Conservation (phyloP, 768 basidiomycete species). For the Galerina sulciceps region DNA sequence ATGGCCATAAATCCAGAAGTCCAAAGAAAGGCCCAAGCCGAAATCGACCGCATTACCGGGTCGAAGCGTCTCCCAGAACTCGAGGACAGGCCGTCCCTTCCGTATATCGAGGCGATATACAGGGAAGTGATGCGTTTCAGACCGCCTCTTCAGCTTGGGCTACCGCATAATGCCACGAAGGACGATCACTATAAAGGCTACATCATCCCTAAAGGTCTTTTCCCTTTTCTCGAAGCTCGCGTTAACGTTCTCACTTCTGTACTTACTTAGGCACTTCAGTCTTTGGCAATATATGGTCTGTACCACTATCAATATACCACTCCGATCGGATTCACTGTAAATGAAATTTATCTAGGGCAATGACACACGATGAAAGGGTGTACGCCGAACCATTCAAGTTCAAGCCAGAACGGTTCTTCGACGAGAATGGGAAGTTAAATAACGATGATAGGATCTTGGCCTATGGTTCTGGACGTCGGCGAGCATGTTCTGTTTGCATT, state of each 20-base stretch:
- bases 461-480: conserved; percentile 37
- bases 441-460: conserved; percentile 23
- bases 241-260: neutral
- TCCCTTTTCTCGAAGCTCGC: too few relatives aligned
- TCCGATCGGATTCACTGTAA: too few relatives aligned
- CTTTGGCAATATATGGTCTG: conserved; percentile 11
- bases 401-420: too few relatives aligned
- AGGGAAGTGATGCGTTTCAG: conserved; percentile 38
- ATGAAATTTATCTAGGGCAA: conserved; percentile 24
- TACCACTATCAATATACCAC: too few relatives aligned
- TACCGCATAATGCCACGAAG: conserved; percentile 25
- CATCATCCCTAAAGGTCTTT: conserved; percentile 30
- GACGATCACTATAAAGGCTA: conserved; percentile 34
- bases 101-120: conserved; percentile 37
- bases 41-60: conserved; percentile 36
- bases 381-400: conserved; percentile 32
- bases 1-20: conserved; percentile 33
- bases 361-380: conserved; percentile 33
- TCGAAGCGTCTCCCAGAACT: conserved; percentile 27
- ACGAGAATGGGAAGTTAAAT: neutral
- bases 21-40: conserved; percentile 35
- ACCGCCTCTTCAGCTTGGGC: conserved; percentile 25
- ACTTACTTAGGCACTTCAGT: conserved; percentile 24
- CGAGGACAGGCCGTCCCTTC: conserved; percentile 30
- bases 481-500: too few relatives aligned